Evolutionary conservation across 176 grass and related monocot genomes (phyloP).

Genomic region (Bromus sterilis): DNA sequence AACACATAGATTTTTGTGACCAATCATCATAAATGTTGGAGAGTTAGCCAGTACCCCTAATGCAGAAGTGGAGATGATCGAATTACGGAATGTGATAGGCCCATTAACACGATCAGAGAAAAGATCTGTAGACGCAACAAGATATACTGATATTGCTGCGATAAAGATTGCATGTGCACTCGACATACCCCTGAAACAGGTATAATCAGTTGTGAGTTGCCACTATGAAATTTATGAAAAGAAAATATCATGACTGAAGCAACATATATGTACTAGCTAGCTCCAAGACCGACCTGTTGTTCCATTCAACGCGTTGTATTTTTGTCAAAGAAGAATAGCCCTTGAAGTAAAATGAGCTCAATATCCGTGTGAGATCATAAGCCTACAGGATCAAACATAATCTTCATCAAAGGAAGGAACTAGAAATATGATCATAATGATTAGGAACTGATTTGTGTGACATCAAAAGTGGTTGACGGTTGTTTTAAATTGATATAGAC

Average conservation of each 20-base stretch:
- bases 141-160: conserved; percentile 68
- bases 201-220: conserved; percentile 28
- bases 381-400: conserved; percentile 37
- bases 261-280: conserved; percentile 8
- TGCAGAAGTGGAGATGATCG: conserved; percentile 67
- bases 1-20: background rate
- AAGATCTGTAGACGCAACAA: conserved; percentile 68
- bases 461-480: background rate
- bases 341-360: conserved; percentile 84
- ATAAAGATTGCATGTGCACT: conserved; percentile 85
- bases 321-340: conserved; percentile 77
- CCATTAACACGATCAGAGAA: conserved; percentile 65
- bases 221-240: conserved; percentile 2
- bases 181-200: conserved; percentile 91
- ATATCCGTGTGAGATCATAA: conserved; percentile 59
- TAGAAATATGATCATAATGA: background rate
- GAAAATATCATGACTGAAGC: background rate
- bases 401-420: conserved; percentile 14
- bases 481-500: conserved; percentile 1
- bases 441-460: background rate
- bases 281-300: conserved; percentile 68
- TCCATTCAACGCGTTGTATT: conserved; percentile 88
- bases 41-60: conserved; percentile 61
- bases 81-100: conserved; percentile 63
- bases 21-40: background rate